Evolutionary conservation across 2,329 filamentous ascomycete genomes (phyloP), one percentile per base, ranked within the genome.

Genomic region (Penicillium hordei): DNA sequence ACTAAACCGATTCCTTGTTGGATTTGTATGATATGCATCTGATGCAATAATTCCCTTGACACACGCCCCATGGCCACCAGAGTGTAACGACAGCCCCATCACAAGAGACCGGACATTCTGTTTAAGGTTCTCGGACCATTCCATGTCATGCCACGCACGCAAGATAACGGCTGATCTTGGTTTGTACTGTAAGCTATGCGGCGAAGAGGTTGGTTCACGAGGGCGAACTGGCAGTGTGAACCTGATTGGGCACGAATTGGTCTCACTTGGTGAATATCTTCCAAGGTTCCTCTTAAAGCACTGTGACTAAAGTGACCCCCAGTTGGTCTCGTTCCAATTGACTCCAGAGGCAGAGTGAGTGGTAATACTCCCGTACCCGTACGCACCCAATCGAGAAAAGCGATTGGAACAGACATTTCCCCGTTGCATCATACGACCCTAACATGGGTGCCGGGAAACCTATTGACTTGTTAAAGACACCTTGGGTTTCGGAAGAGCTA

Each of bases 301-400:
- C 33, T 83, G 75, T 55, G 84, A 78, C 70, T 92, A 89, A 19
- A 93, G 76, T 33, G 81, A 75, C 13, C 87, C 88, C 89, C 89
- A 93, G 60, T 84, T 81, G 40, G 90, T 82, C 29, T 79, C 76
- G 23, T 83, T 78, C 86, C 88, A 91, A 42, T 70, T 52, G 7
- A 71, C 62, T 2, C 4, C 15, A 23, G 40, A 43, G 40, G 23
- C 15, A 17, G 52, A 2, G 36, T 39, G n/a, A n/a, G 12, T 70
- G 64, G 21, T 64, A 65, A 55, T 73, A 19, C 12, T 69, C 38
- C 66, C 68, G 45, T 65, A 63, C 9, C 72, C 73, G 52, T 82
- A 82, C 9, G 79, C 81, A 19, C 88, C 86, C 46, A 91, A 83
- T 55, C 89, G 84, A 5, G 86, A 85, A 65, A 88, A 82, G 45